Conservation (phyloP, 2,329 filamentous ascomycete species). For the Corinectria fuckeliana region DNA sequence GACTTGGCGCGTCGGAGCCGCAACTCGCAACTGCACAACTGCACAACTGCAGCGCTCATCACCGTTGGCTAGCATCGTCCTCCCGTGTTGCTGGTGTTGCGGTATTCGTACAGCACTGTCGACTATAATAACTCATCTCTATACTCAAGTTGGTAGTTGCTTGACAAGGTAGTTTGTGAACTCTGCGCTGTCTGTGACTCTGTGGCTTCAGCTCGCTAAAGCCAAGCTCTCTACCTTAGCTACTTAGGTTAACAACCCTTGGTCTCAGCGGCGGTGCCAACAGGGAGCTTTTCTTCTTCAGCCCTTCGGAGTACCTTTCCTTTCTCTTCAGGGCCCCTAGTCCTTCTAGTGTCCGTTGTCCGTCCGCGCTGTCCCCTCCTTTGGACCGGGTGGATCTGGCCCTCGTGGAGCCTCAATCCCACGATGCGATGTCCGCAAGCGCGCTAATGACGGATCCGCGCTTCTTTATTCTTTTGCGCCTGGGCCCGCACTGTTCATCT, state of each 20-base stretch:
- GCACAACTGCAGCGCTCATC: neutral
- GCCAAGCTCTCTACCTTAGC: constrained; percentile 11
- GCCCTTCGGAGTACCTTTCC: neutral
- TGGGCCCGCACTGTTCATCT: constrained; percentile 14
- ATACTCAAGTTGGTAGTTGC: neutral
- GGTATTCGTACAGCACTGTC: too few relatives aligned
- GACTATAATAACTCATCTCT: too few relatives aligned
- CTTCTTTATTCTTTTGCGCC: constrained; percentile 15
- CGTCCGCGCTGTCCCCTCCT: constrained; percentile 22
- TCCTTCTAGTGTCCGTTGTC: constrained; percentile 22
- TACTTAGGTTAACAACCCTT: constrained; percentile 11
- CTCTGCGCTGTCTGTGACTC: too few relatives aligned
- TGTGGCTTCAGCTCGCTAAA: constrained; percentile 10
- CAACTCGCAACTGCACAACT: constrained; percentile 13
- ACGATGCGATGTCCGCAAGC: constrained; percentile 19
- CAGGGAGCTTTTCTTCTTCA: neutral
- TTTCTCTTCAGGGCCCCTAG: neutral
- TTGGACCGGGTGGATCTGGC: constrained; percentile 38
- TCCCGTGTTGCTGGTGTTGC: too few relatives aligned
- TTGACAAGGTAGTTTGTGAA: neutral
- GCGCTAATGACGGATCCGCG: constrained; percentile 36
- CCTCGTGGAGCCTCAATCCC: constrained; percentile 29
- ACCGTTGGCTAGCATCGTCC: too few relatives aligned
- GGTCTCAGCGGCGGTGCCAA: constrained; percentile 1
- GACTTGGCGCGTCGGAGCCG: constrained; percentile 27